A percentile compares a stretch with the other conserved stretches of the same genome.
Conservation (phyloP, 2,329 filamentous ascomycete species). For the Tolypocladium ophioglossoides region DNA sequence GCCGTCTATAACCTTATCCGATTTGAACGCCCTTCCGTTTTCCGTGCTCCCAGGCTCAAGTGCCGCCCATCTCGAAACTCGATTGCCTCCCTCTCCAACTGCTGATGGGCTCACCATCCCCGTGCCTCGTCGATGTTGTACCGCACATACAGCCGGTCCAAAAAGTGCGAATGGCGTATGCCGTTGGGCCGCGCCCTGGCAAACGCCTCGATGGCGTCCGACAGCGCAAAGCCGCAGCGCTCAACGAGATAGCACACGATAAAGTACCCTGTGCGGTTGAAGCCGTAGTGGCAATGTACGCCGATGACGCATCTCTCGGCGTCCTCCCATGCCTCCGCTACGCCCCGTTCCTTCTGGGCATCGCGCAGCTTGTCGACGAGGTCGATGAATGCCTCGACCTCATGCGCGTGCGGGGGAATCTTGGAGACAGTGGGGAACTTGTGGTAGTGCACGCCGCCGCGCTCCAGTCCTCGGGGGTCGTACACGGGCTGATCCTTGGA, state of each 20-base stretch:
- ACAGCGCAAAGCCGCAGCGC: conserved; percentile 57
- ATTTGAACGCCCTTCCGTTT: not conserved
- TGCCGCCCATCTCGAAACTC: too few species aligned
- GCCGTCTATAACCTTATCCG: not conserved
- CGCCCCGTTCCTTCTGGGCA: conserved; percentile 31
- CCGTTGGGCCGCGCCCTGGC: conserved; percentile 62
- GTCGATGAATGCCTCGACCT: conserved; percentile 42
- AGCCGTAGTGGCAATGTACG: conserved; percentile 93
- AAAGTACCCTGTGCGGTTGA: conserved; percentile 89
- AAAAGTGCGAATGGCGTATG: conserved; percentile 82
- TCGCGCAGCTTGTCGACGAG: conserved; percentile 50
- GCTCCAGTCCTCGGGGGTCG: conserved; percentile 60
- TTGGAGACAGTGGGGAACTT: conserved; percentile 92
- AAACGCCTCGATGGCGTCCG: conserved; percentile 73
- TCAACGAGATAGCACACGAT: conserved; percentile 88
- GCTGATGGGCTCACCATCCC: not conserved
- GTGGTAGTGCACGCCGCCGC: conserved; percentile 59
- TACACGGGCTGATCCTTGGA: conserved; percentile 87
- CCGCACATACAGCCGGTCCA: conserved; percentile 71
- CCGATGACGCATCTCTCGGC: conserved; percentile 47
- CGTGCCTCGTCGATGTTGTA: conserved; percentile 36
- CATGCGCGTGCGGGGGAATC: conserved; percentile 56
- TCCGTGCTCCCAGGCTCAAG: not conserved
- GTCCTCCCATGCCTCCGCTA: conserved; percentile 28
- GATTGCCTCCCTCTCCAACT: not conserved